These are phyloP conservation scores for Candida sp. DNA, from an alignment of 1,139 yeast species.

Conservation along the genomic window DNA sequence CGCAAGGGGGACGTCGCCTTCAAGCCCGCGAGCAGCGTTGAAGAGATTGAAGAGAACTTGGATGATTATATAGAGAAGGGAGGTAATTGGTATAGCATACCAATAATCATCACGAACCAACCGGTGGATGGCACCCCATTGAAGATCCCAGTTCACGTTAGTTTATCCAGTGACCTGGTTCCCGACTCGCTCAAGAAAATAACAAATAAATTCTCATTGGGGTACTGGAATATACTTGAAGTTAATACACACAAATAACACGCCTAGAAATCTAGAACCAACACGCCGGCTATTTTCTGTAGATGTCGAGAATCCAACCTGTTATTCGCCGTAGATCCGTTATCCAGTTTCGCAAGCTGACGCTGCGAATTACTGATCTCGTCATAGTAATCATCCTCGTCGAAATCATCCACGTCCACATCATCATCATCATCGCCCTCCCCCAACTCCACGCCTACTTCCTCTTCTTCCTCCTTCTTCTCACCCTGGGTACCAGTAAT, in stretches of 20 bases:
- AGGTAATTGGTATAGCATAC: constrained; percentile 40
- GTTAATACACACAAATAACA: constrained; percentile 11
- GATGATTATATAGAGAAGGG: constrained; percentile 28
- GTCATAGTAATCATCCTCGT: constrained; percentile 11
- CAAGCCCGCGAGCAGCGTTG: constrained; percentile 4
- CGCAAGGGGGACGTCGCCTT: constrained; percentile 21
- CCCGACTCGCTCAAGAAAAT: constrained; percentile 25
- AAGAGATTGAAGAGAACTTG: constrained; percentile 19
- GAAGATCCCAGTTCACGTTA: constrained; percentile 34
- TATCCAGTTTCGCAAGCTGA: constrained; percentile 10
- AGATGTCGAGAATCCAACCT: constrained; percentile 55
- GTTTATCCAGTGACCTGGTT: constrained; percentile 28
- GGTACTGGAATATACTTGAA: constrained; percentile 38
- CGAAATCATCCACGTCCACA: constrained; percentile 15
- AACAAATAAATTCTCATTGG: constrained; percentile 26
- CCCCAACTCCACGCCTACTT: constrained; percentile 11
- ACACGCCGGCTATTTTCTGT: constrained; percentile 55
- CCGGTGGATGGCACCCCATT: constrained; percentile 7
- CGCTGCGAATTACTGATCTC: constrained; percentile 23
- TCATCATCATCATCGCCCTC: constrained; percentile 16
- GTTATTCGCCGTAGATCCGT: neutral
- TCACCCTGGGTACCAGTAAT: neutral
- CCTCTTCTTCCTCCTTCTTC: neutral
- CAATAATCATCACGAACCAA: constrained; percentile 18
- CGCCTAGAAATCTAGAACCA: constrained; percentile 56